Base-by-base conservation (phyloP, 805 yeast species). In the Ogataea ganodermae region DNA sequence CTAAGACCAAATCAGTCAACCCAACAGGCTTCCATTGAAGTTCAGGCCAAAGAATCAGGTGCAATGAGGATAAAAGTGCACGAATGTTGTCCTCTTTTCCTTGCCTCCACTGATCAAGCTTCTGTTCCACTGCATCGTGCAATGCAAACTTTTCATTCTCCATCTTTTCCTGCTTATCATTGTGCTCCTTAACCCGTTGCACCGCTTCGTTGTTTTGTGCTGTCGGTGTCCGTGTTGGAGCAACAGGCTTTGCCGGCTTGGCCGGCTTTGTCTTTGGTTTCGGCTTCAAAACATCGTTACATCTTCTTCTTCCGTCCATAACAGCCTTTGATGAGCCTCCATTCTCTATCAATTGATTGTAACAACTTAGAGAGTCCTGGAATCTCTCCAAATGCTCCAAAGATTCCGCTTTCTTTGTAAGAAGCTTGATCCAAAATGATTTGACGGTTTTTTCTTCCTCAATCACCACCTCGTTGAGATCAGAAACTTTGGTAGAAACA, bases 61-160 rank as follows among this genome's bases (percentile, higher is more conserved):
- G 83, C 47, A 94, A 68, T 2, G 89, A 76, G 1, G 89, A 75
- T 26, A 94, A 71, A 47, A 94, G 72, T 1, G 85, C 86, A 38
- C 99, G 75, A 17, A 94, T 69, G 59, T 94, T 90, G 44, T 83
- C 85, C 55, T 84, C 91, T 58, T 89, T 88, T 6, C 92, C 91
- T 2, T 61, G 52, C 46, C 79, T 78, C 97, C 97, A 91, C 1
- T 53, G 42, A 23, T 73, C 68, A 6, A 90, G 67, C 50, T 74
- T 73, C 1, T 55, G 64, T 45, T 80, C 81, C 9, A 89, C 85
- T 14, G 65, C 58, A 57, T 89, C 97, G 45, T 82, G 81, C 12
- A 89, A 68, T 33, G 67, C 71, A 51, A 79, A 81, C 57, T 76
- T 81, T 61, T 84, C 84, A 22, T 72, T 68, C 49, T 86, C 90